Conservation (phyloP, 2,329 filamentous ascomycete genomes). For the Zymoseptoria tritici region DNA sequence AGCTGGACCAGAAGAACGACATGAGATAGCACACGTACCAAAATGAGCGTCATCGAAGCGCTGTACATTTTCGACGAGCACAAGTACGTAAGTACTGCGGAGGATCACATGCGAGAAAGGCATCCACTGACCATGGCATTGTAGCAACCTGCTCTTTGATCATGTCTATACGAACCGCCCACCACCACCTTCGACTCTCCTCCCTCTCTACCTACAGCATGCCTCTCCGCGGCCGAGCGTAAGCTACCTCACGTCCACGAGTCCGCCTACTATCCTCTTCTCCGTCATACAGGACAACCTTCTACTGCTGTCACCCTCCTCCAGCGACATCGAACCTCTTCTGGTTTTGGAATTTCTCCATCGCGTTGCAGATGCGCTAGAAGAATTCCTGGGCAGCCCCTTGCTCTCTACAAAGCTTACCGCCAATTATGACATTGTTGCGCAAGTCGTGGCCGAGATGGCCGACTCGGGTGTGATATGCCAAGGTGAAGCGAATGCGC, state of each 20-base stretch:
- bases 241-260: conserved; percentile 73
- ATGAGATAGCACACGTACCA: conserved; percentile 16
- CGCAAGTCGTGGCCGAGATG: conserved; percentile 90
- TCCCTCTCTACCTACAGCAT: conserved; percentile 82
- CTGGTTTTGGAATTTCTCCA: conserved; percentile 91
- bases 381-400: conserved; percentile 88
- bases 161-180: conserved; percentile 82
- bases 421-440: conserved; percentile 83
- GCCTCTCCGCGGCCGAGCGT: conserved; percentile 73
- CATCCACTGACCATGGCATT: conserved; percentile 5
- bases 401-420: conserved; percentile 82
- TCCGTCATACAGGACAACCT: conserved; percentile 81
- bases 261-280: conserved; percentile 81
- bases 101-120: conserved; percentile 5
- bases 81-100: conserved; percentile 54
- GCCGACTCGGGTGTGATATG: conserved; percentile 85
- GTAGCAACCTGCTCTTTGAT: conserved; percentile 73
- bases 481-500: conserved; percentile 86
- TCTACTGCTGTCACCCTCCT: conserved; percentile 76
- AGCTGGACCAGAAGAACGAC: background rate
- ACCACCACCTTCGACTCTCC: conserved; percentile 64
- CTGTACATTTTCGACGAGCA: conserved; percentile 96
- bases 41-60: conserved; percentile 74
- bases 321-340: conserved; percentile 78
- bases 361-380: conserved; percentile 81